These are phyloP conservation scores for Arthrobotrys iridis DNA, from an alignment of 2,329 filamentous ascomycete species.

Conservation along the genomic window DNA sequence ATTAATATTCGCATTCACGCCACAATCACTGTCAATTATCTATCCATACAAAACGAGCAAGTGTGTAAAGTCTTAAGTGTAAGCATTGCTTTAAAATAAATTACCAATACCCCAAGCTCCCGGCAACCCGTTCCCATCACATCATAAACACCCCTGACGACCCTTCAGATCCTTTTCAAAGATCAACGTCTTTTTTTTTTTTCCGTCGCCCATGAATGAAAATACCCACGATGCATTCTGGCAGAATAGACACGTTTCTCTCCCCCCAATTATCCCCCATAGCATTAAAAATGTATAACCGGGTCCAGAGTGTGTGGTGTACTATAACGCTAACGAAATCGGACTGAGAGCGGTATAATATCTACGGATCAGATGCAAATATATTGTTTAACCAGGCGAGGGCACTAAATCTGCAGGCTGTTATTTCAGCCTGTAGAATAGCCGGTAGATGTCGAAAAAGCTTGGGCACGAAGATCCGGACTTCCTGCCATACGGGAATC, in stretches of 20 bases:
- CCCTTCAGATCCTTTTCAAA: background rate
- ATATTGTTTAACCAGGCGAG: slow-evolving; percentile 16
- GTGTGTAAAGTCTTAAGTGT: background rate
- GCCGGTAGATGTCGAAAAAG: slow-evolving; percentile 19
- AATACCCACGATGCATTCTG: background rate
- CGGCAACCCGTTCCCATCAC: slow-evolving; percentile 6
- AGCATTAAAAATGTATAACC: too few relatives aligned
- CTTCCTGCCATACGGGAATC: background rate
- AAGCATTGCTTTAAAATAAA: background rate
- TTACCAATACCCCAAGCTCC: slow-evolving; percentile 10
- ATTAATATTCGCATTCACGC: background rate
- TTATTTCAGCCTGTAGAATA: slow-evolving; percentile 42
- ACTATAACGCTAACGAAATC: background rate
- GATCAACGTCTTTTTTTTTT: background rate
- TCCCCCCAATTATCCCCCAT: background rate
- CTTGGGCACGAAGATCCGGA: slow-evolving; percentile 14
- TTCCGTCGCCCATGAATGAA: background rate
- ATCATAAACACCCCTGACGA: slow-evolving; percentile 1
- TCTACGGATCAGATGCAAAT: slow-evolving; percentile 5
- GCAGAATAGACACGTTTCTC: slow-evolving; percentile 49
- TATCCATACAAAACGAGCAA: background rate
- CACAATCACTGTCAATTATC: background rate
- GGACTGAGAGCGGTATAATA: background rate
- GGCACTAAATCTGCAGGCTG: slow-evolving; percentile 12
- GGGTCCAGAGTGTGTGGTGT: too few relatives aligned